phyloP scores from a whole-genome alignment of 1,284 basidiomycete genomes.

The Anthracocystis walkeri region DNA sequence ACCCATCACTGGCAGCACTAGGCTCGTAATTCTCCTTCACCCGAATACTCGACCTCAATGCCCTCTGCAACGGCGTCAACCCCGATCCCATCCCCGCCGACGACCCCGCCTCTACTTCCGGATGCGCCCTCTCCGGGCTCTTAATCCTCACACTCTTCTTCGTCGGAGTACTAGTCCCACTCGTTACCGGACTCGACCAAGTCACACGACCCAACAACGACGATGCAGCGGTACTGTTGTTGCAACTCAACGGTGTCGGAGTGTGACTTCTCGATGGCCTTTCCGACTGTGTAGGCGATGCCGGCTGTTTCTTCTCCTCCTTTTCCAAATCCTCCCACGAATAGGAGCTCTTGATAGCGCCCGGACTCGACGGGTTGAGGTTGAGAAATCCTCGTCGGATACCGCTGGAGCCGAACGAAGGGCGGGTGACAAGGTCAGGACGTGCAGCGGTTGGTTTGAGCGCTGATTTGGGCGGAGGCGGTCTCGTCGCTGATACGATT shows the following conservation, averaged over 20 bases:
- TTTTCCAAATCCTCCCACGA: constrained; percentile 48
- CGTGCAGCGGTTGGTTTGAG: constrained; percentile 31
- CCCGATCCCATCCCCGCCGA: constrained; percentile 8
- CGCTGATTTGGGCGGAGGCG: constrained; percentile 47
- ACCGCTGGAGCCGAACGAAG: constrained; percentile 44
- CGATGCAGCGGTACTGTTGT: constrained; percentile 2
- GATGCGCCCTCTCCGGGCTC: constrained; percentile 43
- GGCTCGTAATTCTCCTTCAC: constrained; percentile 46
- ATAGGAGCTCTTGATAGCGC: constrained; percentile 50
- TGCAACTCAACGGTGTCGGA: constrained; percentile 25
- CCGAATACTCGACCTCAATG: constrained; percentile 32
- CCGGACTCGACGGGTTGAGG: constrained; percentile 56
- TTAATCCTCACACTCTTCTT: constrained; percentile 52
- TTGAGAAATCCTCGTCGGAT: constrained; percentile 56
- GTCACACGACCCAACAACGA: constrained; percentile 18
- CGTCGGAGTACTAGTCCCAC: constrained; percentile 48
- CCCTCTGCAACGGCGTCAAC: constrained; percentile 38
- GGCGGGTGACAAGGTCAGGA: constrained; percentile 32
- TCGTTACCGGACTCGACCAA: constrained; percentile 30
- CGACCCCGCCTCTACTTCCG: no score
- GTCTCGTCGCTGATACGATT: constrained; percentile 45
- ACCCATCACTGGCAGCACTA: background rate
- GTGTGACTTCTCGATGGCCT: constrained; percentile 37
- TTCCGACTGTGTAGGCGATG: constrained; percentile 11
- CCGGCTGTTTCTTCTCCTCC: constrained; percentile 17